phyloP scores from a whole-genome alignment of 371 early-diverging fungal genomes.

The Circinella umbellata region DNA sequence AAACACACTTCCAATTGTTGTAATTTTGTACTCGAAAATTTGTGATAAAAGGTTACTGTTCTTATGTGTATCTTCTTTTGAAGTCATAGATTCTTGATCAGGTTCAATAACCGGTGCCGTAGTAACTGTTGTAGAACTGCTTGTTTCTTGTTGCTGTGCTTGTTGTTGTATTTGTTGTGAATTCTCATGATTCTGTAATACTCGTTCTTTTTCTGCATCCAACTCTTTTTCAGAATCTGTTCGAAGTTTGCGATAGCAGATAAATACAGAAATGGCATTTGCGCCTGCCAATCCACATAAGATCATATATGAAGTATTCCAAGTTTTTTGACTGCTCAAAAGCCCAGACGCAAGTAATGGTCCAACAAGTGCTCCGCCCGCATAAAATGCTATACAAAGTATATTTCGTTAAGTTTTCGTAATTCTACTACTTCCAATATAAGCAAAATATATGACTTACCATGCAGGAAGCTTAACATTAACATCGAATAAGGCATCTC shows the following conservation, averaged over 20 bases:
- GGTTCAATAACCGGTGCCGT: not conserved
- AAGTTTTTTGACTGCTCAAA: conserved; percentile 15
- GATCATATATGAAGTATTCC: conserved; percentile 29
- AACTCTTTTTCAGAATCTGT: conserved; percentile 19
- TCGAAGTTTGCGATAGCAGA: conserved; percentile 17
- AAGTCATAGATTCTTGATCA: conserved; percentile 1
- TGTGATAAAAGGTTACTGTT: conserved; percentile 11
- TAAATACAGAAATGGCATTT: conserved; percentile 13
- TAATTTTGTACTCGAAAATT: conserved; percentile 19
- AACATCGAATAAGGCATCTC: conserved; percentile 25
- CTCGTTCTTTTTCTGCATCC: conserved; percentile 15
- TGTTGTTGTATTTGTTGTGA: not conserved
- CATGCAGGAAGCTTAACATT: conserved; percentile 34
- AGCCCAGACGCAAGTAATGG: conserved; percentile 29
- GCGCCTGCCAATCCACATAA: conserved; percentile 20
- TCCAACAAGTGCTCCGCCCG: conserved; percentile 27
- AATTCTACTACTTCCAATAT: too few relatives aligned
- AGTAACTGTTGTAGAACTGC: not conserved
- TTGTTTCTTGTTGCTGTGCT: not conserved
- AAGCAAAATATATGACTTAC: conserved; percentile 11
- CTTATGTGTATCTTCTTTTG: not conserved
- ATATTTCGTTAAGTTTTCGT: not conserved
- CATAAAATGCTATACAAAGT: conserved; percentile 29
- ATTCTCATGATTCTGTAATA: not conserved
- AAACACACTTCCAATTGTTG: conserved; percentile 23